Conservation (phyloP, 306 rosid species). For the Medicago arabica region DNA sequence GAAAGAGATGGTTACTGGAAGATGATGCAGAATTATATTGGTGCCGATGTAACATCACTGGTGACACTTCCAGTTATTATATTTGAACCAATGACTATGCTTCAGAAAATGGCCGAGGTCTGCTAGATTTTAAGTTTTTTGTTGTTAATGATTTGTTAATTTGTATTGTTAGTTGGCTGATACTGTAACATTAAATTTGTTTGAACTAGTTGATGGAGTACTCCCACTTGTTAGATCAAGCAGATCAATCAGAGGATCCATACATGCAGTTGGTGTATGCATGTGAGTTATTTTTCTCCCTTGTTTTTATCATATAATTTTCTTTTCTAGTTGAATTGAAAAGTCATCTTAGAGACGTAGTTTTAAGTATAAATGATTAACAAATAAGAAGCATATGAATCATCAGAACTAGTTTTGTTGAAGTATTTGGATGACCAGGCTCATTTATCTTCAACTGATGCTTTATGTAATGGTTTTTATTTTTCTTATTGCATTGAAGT, state of each 20-base stretch:
- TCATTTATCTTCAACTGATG: conserved; percentile 15
- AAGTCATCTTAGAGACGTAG: neutral
- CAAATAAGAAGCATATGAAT: conserved; percentile 21
- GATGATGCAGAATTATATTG: conserved; percentile 93
- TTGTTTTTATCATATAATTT: conserved; percentile 3
- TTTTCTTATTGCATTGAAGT: conserved; percentile 28
- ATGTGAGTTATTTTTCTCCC: conserved; percentile 54
- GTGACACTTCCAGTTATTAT: conserved; percentile 87
- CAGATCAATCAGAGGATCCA: conserved; percentile 91
- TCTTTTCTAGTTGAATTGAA: conserved; percentile 11
- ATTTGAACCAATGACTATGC: conserved; percentile 98
- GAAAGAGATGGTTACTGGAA: conserved; percentile 96
- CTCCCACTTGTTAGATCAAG: conserved; percentile 78
- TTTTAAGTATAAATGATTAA: conserved; percentile 27
- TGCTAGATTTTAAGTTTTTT: conserved; percentile 39
- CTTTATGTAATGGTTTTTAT: conserved; percentile 7
- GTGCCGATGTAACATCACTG: conserved; percentile 86
- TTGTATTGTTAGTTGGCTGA: conserved; percentile 23
- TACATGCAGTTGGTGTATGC: conserved; percentile 79
- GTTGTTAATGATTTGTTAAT: conserved; percentile 19
- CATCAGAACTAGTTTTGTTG: conserved; percentile 26
- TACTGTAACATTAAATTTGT: conserved; percentile 23
- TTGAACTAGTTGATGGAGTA: conserved; percentile 87
- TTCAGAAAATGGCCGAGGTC: conserved; percentile 96
- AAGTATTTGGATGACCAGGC: conserved; percentile 9